Evolutionary conservation across 176 grass and related monocot species (phyloP).

Genomic region (Carex kokanica): DNA sequence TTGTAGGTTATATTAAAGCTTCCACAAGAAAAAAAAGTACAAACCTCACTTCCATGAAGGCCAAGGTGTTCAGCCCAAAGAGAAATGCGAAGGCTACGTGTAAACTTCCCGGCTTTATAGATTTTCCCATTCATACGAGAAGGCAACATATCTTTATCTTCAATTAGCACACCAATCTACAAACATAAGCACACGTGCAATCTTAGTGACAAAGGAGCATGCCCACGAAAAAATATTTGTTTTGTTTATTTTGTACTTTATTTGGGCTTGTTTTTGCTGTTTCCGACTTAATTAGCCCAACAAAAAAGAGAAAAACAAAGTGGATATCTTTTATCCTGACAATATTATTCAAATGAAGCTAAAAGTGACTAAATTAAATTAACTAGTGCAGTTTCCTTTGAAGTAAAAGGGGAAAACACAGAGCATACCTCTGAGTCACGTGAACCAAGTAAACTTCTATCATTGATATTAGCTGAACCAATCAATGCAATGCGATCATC

Average conservation of each 20-base stretch:
- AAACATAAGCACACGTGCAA: not conserved
- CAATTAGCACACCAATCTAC: constrained; percentile 93
- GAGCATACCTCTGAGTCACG: constrained; percentile 92
- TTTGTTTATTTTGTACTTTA: not conserved
- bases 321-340: not conserved
- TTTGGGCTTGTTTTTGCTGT: not conserved
- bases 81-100: constrained; percentile 76
- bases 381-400: not conserved
- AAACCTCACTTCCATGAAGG: constrained; percentile 81
- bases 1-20: not conserved
- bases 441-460: constrained; percentile 97
- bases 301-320: not conserved
- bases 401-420: constrained; percentile 3
- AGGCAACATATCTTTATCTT: constrained; percentile 93
- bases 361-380: not conserved
- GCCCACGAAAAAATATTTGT: not conserved
- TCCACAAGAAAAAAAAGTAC: constrained; percentile 23
- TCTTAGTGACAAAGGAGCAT: not conserved
- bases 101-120: constrained; percentile 93
- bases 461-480: constrained; percentile 98
- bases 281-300: not conserved
- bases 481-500: constrained; percentile 93
- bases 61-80: constrained; percentile 95
- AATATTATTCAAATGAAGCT: not conserved
- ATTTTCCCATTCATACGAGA: constrained; percentile 96